Conservation (phyloP, 2,329 filamentous ascomycete genomes). For the Pyrenophora tritici-repentis region DNA sequence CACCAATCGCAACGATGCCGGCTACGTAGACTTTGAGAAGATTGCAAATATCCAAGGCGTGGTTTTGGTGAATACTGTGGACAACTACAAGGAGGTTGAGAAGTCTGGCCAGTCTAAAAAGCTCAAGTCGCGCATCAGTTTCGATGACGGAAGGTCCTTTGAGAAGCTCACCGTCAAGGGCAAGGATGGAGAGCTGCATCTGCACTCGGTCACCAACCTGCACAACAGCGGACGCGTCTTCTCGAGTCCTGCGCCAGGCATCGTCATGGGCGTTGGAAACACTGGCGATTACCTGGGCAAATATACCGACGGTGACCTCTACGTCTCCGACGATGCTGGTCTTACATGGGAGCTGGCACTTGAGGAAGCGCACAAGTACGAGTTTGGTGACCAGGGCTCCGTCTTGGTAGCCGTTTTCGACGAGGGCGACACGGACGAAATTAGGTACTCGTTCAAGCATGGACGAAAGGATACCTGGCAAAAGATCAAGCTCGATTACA, state of each 20-base stretch:
- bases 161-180: constrained; percentile 70
- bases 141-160: constrained; percentile 92
- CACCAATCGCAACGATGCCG: constrained; percentile 79
- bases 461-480: constrained; percentile 76
- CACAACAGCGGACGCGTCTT: constrained; percentile 85
- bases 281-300: constrained; percentile 73
- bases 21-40: constrained; percentile 93
- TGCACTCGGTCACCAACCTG: constrained; percentile 89
- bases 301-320: constrained; percentile 78
- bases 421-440: constrained; percentile 62
- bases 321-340: constrained; percentile 89
- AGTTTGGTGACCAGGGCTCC: constrained; percentile 92
- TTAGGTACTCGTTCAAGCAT: constrained; percentile 85
- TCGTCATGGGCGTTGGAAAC: constrained; percentile 94
- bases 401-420: constrained; percentile 83
- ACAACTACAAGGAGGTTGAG: constrained; percentile 78
- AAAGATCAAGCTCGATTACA: constrained; percentile 68
- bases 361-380: constrained; percentile 88
- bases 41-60: constrained; percentile 90
- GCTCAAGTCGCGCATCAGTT: constrained; percentile 81
- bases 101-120: constrained; percentile 64
- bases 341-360: constrained; percentile 78
- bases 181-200: constrained; percentile 71
- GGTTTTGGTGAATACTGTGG: constrained; percentile 84
- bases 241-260: constrained; percentile 88